These are phyloP conservation scores for Yamadazyma buinensis DNA, from an alignment of 1,139 yeast species.

Conservation along the genomic window DNA sequence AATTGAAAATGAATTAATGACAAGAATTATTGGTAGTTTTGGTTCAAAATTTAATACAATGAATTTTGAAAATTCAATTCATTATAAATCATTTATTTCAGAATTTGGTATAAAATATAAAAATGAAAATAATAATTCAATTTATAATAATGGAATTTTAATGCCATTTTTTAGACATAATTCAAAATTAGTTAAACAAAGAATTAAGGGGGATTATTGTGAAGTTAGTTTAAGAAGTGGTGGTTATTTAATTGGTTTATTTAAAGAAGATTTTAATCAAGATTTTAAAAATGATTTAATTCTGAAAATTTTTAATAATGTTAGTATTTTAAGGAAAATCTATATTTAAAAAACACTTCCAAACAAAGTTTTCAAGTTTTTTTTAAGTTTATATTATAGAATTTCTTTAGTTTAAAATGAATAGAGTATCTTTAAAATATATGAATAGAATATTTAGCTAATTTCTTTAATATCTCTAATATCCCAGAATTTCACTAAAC, in stretches of 20 bases:
- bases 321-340: constrained; percentile 37
- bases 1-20: constrained; percentile 29
- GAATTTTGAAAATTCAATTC: constrained; percentile 43
- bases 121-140: constrained; percentile 21
- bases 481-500: too few relatives aligned
- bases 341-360: constrained; percentile 31
- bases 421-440: too few relatives aligned
- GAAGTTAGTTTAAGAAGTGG: constrained; percentile 51
- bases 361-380: too few relatives aligned
- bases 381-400: too few relatives aligned
- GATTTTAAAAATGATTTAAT: constrained; percentile 39
- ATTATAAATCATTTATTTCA: constrained; percentile 47
- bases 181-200: constrained; percentile 39
- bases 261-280: constrained; percentile 28
- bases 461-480: too few relatives aligned
- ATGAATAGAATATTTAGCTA: too few relatives aligned
- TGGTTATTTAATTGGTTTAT: constrained; percentile 55
- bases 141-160: constrained; percentile 44
- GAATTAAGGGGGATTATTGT: constrained; percentile 9
- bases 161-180: constrained; percentile 48
- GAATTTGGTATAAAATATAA: constrained; percentile 52
- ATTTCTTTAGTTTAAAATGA: too few relatives aligned
- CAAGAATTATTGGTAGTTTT: constrained; percentile 47
- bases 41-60: constrained; percentile 30
- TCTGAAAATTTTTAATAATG: constrained; percentile 42